Conservation (phyloP, 225 moss, liverwort and hornwort genomes). For the Antitrichia curtipendula region DNA sequence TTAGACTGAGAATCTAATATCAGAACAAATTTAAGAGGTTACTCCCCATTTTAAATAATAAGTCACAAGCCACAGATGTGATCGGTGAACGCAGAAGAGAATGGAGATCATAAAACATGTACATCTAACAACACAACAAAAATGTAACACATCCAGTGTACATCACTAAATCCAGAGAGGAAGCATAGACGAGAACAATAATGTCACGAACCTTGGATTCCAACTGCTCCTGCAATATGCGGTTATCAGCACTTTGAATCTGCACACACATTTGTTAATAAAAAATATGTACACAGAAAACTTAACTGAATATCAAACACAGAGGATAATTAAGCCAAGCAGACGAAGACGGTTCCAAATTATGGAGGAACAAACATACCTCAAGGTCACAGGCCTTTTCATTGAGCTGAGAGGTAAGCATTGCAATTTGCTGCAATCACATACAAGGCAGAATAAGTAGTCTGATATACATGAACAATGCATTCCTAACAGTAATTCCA, state of each 20-base stretch:
- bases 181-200: neutral
- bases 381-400: conserved; percentile 94
- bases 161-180: neutral
- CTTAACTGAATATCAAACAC: neutral
- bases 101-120: neutral
- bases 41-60: neutral
- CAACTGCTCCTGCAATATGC: conserved; percentile 92
- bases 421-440: conserved; percentile 68
- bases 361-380: conserved; percentile 16
- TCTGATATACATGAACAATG: neutral
- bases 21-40: neutral
- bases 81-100: neutral
- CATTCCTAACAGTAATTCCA: neutral
- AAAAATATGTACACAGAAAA: neutral
- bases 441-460: neutral
- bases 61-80: neutral
- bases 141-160: neutral
- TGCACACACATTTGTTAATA: conserved; percentile 4
- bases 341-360: neutral
- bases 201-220: conserved; percentile 55
- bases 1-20: neutral
- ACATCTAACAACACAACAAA: neutral
- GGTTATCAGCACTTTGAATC: conserved; percentile 94
- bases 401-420: conserved; percentile 76
- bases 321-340: neutral